Evolutionary conservation across 257 asterid species (phyloP), one percentile per base, ranked within the genome.

Genomic region (Scutellaria baicalensis): DNA sequence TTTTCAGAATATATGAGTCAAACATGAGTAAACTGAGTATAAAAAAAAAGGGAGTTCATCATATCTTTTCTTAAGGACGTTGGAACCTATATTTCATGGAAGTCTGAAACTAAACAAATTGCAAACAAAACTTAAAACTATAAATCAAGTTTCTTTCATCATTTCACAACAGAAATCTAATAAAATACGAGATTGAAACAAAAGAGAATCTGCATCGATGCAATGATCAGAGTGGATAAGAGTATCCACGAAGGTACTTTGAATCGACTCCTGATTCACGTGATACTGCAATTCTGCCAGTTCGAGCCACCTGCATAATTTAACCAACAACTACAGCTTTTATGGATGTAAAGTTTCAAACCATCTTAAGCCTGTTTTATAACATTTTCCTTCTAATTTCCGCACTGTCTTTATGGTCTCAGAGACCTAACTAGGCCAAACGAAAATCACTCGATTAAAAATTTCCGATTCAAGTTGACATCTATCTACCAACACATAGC

Each of bases 201-300:
- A 45, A 6, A 9, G 14, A 18, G 11, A 65, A 33, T 9, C n/a
- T 45, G 51, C 48, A n/a, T 16, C 40, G 4, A 10, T 5, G 17
- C 39, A 40, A 11, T 38, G 6, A 23, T 79, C 80, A 85, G 18
- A 89, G 43, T n/a, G 96, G 93, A 75, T 80, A 89, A 12, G 96
- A 76, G 77, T 89, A 92, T 74, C 96, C 96, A 7, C 96, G 90
- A 17, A 92, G 95, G 82, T 85, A 83, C 76, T 74, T 89, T 4
- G 97, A 92, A 70, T 92, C 97, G 7, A 92, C 97, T 59, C 95
- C 95, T 4, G 97, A 92, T 81, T 87, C 97, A 5, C 97, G 85
- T 23, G 82, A 80, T 10, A 92, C 80, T 10, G 96, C 93, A 77
- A 92, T 72, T 72, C 96, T 90, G 3, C 97, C 97, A 33, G 97